Evolutionary conservation across 1,284 basidiomycete genomes (phyloP), one percentile per base, ranked within the genome.

Genomic region (Singerocomus inundabilis): DNA sequence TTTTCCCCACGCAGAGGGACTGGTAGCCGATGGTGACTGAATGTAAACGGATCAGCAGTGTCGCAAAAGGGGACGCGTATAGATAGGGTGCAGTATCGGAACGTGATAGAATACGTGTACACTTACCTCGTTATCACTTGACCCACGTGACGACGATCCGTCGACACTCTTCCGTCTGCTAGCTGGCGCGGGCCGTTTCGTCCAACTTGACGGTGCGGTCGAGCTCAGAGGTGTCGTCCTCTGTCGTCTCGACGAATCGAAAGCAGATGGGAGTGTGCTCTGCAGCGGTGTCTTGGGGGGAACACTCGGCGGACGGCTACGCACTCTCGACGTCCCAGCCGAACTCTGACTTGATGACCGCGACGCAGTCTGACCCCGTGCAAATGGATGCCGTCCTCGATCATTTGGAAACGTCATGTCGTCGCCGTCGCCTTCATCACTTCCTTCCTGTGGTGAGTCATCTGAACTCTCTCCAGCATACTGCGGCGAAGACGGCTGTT

Each of bases 61-160:
- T 49, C 26, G 6, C n/a, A n/a, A 30, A 41, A 28, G 8, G 28
- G 52, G 60, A 60, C 30, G 38, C 16, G 35, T 37, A 21, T 1
- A 44, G 11, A 46, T 11, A 38, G 2, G 16, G n/a, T n/a, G 43
- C 31, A 25, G 34, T 30, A 25, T 21, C 16, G 5, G 26, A 13
- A 36, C 44, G 49, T 6, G 24, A 63, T 59, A 61, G 64, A 47
- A 28, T 46, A 31, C 52, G 40, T 44, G 33, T 24, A 16, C 13
- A 68, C 77, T 48, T 46, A 88, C 85, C 75, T 90, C 87, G 5
- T 81, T 81, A 58, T 90, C 87, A 57, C 85, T 88, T 37, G 64
- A 54, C 15, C 69, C 61, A 29, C 71, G 72, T 41, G 68, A 68
- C 33, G 72, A 70, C 24, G 72, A 69, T 50, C 85, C 82, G 11